Conservation (phyloP, 768 basidiomycete species). For the Hebeloma cylindrosporum region DNA sequence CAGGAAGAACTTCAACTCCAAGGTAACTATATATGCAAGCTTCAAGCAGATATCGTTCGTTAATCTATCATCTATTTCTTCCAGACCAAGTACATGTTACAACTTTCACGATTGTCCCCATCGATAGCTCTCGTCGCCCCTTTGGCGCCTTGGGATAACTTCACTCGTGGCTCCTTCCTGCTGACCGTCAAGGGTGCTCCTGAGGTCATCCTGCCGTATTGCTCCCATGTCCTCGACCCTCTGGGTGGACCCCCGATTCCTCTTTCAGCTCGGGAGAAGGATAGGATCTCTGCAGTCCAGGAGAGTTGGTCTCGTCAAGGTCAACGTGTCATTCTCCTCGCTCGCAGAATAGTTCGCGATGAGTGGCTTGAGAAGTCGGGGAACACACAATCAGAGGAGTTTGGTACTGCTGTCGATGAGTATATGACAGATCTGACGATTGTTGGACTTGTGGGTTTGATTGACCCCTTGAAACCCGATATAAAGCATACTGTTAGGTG, state of each 20-base stretch:
- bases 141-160: constrained; percentile 25
- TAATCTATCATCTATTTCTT: too few relatives aligned
- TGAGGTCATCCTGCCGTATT: constrained; percentile 45
- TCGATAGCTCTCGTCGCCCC: constrained; percentile 16
- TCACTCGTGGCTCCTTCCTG: constrained; percentile 18
- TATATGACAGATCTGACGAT: constrained; percentile 47
- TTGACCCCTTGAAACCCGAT: constrained; percentile 59
- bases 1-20: constrained; percentile 42
- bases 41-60: too few relatives aligned
- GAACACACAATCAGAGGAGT: constrained; percentile 39
- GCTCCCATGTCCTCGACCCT: constrained; percentile 38
- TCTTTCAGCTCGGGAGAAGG: constrained; percentile 29
- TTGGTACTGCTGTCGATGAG: constrained; percentile 38
- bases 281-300: constrained; percentile 35
- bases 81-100: constrained; percentile 56
- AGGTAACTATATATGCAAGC: constrained; percentile 14
- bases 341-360: constrained; percentile 41
- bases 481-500: constrained; percentile 47
- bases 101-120: constrained; percentile 31
- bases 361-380: constrained; percentile 30
- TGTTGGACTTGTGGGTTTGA: constrained; percentile 58
- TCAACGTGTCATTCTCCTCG: constrained; percentile 62
- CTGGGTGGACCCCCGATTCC: constrained; percentile 33
- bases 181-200: constrained; percentile 40
- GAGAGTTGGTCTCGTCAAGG: constrained; percentile 53